Percentiles rank a stretch among this genome's conserved stretches.
Conservation (phyloP, 208 protist genomes). For the Endotrypanum monterogeii region DNA sequence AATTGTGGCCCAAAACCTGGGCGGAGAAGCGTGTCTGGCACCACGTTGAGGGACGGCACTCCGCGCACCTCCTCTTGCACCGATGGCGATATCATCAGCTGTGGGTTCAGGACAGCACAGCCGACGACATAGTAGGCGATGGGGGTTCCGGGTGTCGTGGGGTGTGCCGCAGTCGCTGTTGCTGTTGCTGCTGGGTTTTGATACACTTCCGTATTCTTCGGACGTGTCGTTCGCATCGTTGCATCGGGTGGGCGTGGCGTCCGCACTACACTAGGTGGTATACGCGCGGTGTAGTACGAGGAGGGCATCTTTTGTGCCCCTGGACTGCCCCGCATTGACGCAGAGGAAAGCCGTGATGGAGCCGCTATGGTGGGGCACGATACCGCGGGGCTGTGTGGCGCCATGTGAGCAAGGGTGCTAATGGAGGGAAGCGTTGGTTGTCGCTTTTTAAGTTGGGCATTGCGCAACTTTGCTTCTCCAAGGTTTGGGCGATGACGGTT, state of each 20-base stretch:
- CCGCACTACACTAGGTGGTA: neutral
- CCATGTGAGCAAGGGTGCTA: neutral
- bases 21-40: slow-evolving; percentile 30
- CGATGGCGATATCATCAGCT: slow-evolving; percentile 47
- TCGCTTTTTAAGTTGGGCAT: slow-evolving; percentile 1
- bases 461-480: neutral
- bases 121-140: slow-evolving; percentile 48
- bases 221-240: neutral
- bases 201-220: neutral
- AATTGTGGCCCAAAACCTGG: slow-evolving; percentile 20
- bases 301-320: slow-evolving; percentile 24
- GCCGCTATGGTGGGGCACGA: slow-evolving; percentile 16
- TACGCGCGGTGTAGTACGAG: slow-evolving; percentile 13
- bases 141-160: neutral
- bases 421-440: neutral
- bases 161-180: neutral
- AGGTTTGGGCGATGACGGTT: neutral
- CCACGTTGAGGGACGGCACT: slow-evolving; percentile 20
- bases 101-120: slow-evolving; percentile 59
- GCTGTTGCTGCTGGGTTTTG: neutral
- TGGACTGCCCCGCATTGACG: slow-evolving; percentile 30
- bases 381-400: slow-evolving; percentile 31
- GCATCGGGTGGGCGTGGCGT: slow-evolving; percentile 9
- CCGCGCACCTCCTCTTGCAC: slow-evolving; percentile 47
- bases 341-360: slow-evolving; percentile 12